Evolutionary conservation across 1,284 basidiomycete genomes (phyloP), one percentile per base, ranked within the genome.

Genomic region (Microbotryum silenes-acaulis): DNA sequence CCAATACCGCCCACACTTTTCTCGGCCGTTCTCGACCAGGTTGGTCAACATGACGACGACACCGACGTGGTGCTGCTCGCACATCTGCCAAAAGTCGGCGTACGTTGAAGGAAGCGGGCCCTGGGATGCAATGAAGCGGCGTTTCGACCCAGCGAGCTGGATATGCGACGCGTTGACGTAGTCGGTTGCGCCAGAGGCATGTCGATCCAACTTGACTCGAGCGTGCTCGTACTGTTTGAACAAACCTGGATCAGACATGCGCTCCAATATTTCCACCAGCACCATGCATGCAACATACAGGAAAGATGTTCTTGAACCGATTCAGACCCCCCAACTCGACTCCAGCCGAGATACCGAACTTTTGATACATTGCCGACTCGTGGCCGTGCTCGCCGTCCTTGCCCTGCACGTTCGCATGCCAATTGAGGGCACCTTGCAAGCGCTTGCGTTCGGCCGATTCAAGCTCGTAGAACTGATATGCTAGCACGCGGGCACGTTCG

Each of bases 1-100:
- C 92, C 93, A 97, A 75, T 98, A 98, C 37, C 85, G 80, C 48
- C 91, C 90, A 73, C 93, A 96, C 75, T 98, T 97, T 67, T 91
- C 79, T 69, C 85, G 82, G 6, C 89, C 84, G 46, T 88, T 89
- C 76, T 98, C 94, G 66, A 88, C 81, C 75, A 97, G 89, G 56
- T 87, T 86, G 0, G 94, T 97, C 60, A 97, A 83, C 94, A 82
- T 82, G 62, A 81, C 79, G 58, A 82, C 81, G 29, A 81, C 79
- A 31, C 76, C 73, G 18, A 80, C 78, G 48, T 78, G 73, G 67
- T 83, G 80, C 68, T 82, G 79, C 76, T 80, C 81, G 8, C 81
- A 75, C 10, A 81, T 73, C 6, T 86, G 89, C 94, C 94, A 98
- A 72, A 98, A 98, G 72, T 97, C 91, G 9, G 80, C 79, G 74